These are phyloP conservation scores for Leucogyrophana mollusca DNA, from an alignment of 768 basidiomycete genomes.

Conservation along the genomic window DNA sequence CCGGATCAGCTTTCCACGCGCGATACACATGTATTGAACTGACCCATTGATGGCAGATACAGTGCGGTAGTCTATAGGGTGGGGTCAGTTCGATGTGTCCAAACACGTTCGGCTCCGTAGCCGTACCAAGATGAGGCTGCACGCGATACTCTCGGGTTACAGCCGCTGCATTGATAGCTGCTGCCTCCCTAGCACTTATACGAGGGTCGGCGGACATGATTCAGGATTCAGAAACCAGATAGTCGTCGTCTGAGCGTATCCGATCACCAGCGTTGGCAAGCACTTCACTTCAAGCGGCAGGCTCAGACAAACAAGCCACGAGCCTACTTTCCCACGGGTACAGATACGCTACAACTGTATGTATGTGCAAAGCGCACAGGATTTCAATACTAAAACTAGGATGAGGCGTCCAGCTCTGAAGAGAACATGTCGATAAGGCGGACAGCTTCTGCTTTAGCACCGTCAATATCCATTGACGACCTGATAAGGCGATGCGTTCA, in stretches of 20 bases:
- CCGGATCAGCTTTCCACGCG: slow-evolving; percentile 10
- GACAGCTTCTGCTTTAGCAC: slow-evolving; percentile 39
- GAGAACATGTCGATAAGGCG: slow-evolving; percentile 40
- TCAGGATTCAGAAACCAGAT: slow-evolving; percentile 4
- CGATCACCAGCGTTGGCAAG: slow-evolving; percentile 5
- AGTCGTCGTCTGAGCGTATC: no score
- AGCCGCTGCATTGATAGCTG: slow-evolving; percentile 83
- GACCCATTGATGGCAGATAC: slow-evolving; percentile 98
- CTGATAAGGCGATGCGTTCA: slow-evolving; percentile 35
- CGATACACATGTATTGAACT: slow-evolving; percentile 23
- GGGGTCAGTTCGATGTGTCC: slow-evolving; percentile 8
- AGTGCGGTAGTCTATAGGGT: slow-evolving; percentile 83
- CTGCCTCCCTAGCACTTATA: slow-evolving; percentile 69
- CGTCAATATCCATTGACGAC: slow-evolving; percentile 43
- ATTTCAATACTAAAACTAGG: no score
- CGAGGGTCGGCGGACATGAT: slow-evolving; percentile 51
- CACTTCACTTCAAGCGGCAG: background rate
- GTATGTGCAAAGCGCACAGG: background rate
- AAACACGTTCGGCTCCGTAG: slow-evolving; percentile 11
- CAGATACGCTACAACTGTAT: background rate
- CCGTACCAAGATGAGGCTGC: slow-evolving; percentile 83
- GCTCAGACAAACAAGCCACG: background rate
- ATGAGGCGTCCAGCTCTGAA: slow-evolving; percentile 21
- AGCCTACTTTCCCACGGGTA: slow-evolving; percentile 18
- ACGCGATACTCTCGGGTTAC: slow-evolving; percentile 88